Percentiles rank a stretch among this genome's conserved stretches.
Conservation (phyloP, 2,329 filamentous ascomycete genomes). For the Fusarium drepaniforme region DNA sequence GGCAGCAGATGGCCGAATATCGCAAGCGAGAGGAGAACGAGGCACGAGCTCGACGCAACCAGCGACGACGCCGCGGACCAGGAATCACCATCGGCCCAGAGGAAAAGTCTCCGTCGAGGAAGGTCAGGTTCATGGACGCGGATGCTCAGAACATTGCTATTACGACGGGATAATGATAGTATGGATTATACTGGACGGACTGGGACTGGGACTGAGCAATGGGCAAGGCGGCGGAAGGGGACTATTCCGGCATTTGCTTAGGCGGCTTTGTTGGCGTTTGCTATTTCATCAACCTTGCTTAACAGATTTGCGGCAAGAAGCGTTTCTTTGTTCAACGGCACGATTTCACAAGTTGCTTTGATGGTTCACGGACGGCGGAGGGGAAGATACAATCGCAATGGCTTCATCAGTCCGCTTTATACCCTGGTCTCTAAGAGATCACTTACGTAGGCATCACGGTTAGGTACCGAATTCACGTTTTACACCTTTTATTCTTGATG, state of each 20-base stretch:
- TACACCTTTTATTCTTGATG: not conserved
- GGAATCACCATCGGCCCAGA: constrained; percentile 40
- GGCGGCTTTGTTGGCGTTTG: constrained; percentile 27
- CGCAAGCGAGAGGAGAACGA: constrained; percentile 71
- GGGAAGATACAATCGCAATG: constrained; percentile 23
- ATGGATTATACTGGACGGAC: not conserved
- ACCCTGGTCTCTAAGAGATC: constrained; percentile 30
- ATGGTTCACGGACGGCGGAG: constrained; percentile 14
- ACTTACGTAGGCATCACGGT: constrained; percentile 11
- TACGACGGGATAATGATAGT: constrained; percentile 45
- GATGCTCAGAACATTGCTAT: constrained; percentile 50
- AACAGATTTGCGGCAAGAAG: constrained; percentile 3
- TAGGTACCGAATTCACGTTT: constrained; percentile 7
- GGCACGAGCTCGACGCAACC: constrained; percentile 67
- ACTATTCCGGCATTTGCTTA: constrained; percentile 8
- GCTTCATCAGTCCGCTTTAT: constrained; percentile 26
- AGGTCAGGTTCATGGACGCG: constrained; percentile 56
- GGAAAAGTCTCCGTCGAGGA: constrained; percentile 42
- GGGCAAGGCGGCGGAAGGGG: not conserved
- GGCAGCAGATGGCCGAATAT: constrained; percentile 73
- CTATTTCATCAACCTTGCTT: constrained; percentile 9
- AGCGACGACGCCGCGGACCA: constrained; percentile 58
- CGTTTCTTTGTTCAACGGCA: not conserved
- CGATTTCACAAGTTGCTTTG: constrained; percentile 8
- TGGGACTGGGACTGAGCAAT: not conserved